These are phyloP conservation scores for Zanthoxylum bungeanum DNA, from an alignment of 345 rosid genomes.

Conservation along the genomic window DNA sequence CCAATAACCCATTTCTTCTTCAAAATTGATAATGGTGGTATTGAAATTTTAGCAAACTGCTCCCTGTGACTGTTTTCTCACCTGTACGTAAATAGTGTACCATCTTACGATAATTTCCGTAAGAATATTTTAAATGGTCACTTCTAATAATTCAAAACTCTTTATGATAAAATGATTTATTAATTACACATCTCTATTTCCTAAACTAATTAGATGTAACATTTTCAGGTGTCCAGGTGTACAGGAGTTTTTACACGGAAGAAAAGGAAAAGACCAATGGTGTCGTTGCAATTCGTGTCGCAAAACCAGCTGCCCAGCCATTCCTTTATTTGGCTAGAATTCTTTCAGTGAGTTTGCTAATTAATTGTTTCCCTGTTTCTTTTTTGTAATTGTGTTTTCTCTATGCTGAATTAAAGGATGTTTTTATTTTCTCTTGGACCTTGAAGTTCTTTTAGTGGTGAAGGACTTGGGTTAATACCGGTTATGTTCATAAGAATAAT, in stretches of 20 bases:
- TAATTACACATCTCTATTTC: background rate
- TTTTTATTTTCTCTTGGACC: background rate
- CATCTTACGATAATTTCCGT: too few relatives aligned
- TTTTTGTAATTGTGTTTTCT: background rate
- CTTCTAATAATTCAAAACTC: background rate
- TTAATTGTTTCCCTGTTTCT: background rate
- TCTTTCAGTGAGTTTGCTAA: constrained; percentile 30
- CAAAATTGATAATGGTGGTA: too few relatives aligned
- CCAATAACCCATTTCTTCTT: too few relatives aligned
- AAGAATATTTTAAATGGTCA: background rate
- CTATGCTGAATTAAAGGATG: background rate
- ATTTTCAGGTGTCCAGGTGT: constrained; percentile 39
- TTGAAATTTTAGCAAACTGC: too few relatives aligned
- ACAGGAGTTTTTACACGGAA: constrained; percentile 44
- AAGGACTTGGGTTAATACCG: background rate
- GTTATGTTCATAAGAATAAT: background rate
- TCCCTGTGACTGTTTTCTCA: too few relatives aligned
- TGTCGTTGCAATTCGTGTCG: constrained; percentile 39
- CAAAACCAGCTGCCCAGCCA: constrained; percentile 36
- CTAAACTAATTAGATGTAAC: background rate
- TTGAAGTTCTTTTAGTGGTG: background rate
- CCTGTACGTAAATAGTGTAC: too few relatives aligned
- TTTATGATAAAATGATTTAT: background rate
- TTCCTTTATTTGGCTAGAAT: constrained; percentile 35
- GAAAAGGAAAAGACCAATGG: constrained; percentile 46